These are phyloP conservation scores for Macaranga tanarius DNA, from an alignment of 441 rosid genomes.

Conservation along the genomic window DNA sequence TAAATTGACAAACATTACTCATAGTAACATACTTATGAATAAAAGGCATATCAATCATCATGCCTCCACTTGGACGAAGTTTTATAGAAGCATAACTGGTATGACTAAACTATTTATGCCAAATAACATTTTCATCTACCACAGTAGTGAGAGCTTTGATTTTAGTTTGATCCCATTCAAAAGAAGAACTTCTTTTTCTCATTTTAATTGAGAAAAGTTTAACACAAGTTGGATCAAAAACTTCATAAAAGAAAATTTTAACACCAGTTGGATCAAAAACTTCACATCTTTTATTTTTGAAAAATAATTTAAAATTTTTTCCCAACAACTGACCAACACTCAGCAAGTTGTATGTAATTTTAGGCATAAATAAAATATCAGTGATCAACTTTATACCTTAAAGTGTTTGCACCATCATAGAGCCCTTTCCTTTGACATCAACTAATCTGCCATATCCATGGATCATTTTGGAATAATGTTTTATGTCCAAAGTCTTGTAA, in stretches of 20 bases:
- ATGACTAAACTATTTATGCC: too few relatives aligned
- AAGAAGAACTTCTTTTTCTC: neutral
- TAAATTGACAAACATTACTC: too few relatives aligned
- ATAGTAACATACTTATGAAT: too few relatives aligned
- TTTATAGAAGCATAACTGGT: too few relatives aligned
- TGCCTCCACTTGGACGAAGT: too few relatives aligned
- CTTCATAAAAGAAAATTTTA: too few relatives aligned
- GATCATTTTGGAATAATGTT: neutral
- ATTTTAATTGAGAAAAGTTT: neutral
- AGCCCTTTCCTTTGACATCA: too few relatives aligned
- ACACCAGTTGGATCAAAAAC: neutral
- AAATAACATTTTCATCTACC: neutral
- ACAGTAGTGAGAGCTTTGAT: rapidly evolving
- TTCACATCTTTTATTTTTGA: neutral
- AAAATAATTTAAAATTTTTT: neutral
- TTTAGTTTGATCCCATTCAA: neutral
- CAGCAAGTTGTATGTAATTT: neutral
- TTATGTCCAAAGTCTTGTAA: neutral
- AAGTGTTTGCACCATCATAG: neutral
- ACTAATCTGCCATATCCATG: neutral
- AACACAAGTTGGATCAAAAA: too few relatives aligned
- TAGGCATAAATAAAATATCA: neutral
- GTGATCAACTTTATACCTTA: neutral
- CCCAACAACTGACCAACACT: neutral
- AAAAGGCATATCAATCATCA: too few relatives aligned